Evolutionary conservation across 352 stramenopile species (phyloP).

Genomic region (Phytophthora pseudosyringae): DNA sequence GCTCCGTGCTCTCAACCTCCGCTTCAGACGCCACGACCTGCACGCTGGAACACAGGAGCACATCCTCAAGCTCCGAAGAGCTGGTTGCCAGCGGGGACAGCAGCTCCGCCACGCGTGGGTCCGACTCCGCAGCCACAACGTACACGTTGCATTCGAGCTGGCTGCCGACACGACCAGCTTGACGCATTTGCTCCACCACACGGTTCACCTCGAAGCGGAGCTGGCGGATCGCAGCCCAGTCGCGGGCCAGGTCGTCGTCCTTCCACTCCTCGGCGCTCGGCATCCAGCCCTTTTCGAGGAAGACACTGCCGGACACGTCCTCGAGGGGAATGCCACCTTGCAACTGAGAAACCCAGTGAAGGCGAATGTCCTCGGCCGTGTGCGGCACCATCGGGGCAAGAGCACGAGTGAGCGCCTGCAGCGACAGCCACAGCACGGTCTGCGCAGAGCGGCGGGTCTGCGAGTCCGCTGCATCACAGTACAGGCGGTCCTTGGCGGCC

Average conservation of each 20-base stretch:
- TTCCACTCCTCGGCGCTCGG: slow-evolving; percentile 58
- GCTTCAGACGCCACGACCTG: slow-evolving; percentile 42
- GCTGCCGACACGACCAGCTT: slow-evolving; percentile 58
- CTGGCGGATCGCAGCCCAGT: slow-evolving; percentile 90
- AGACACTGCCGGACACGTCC: slow-evolving; percentile 73
- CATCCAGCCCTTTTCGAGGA: slow-evolving; percentile 71
- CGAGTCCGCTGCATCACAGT: slow-evolving; percentile 93
- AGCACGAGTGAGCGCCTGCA: slow-evolving; percentile 65
- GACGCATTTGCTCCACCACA: slow-evolving; percentile 76
- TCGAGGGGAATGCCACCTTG: slow-evolving; percentile 51
- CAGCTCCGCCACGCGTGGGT: slow-evolving; percentile 67
- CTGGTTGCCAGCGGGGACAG: slow-evolving; percentile 30
- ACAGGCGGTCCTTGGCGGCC: slow-evolving; percentile 97
- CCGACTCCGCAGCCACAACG: slow-evolving; percentile 47
- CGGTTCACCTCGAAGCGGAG: slow-evolving; percentile 88
- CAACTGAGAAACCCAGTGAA: slow-evolving; percentile 76
- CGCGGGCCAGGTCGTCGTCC: slow-evolving; percentile 58
- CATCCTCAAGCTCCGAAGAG: slow-evolving; percentile 63
- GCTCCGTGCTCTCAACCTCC: slow-evolving; percentile 42
- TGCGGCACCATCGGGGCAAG: slow-evolving; percentile 94
- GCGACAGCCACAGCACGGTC: slow-evolving; percentile 84
- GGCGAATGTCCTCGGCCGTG: slow-evolving; percentile 97
- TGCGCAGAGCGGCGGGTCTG: slow-evolving; percentile 84
- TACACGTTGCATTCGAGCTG: slow-evolving; percentile 82
- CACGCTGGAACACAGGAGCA: slow-evolving; percentile 77